A percentile compares a stretch with the other conserved stretches of the same genome.
Conservation (phyloP, 257 asterid species). For the Fraxinus americana region DNA sequence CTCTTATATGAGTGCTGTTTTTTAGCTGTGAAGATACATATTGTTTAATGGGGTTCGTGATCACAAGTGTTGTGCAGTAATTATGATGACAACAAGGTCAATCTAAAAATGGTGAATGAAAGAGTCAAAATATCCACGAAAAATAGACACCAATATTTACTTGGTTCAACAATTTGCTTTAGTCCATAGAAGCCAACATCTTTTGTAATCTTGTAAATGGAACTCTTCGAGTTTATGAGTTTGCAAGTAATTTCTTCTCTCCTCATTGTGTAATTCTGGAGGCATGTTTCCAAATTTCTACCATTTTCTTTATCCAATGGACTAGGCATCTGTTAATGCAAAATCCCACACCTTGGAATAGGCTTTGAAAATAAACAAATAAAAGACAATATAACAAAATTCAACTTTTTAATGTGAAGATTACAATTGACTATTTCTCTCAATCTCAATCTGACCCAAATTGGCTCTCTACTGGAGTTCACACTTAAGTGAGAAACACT, state of each 20-base stretch:
- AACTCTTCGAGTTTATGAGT: neutral
- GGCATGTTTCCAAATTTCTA: neutral
- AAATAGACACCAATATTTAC: neutral
- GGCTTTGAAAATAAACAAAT: neutral
- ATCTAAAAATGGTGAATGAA: neutral
- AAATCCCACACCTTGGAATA: neutral
- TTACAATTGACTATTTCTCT: neutral
- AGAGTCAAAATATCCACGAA: neutral
- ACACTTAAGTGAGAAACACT: neutral
- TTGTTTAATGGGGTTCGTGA: neutral
- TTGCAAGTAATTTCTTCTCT: neutral
- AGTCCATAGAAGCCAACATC: neutral
- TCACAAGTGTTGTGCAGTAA: neutral
- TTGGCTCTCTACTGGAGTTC: neutral
- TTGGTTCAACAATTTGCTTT: neutral
- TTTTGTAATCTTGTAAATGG: neutral
- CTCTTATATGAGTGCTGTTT: neutral
- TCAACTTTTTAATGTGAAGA: neutral
- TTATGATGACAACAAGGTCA: neutral
- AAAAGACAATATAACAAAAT: neutral
- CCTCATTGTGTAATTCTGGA: neutral
- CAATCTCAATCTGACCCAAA: neutral
- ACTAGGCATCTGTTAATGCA: neutral
- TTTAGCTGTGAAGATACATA: neutral
- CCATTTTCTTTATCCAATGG: neutral